Evolutionary conservation across 2,329 filamentous ascomycete genomes (phyloP).

Genomic region (Phialocephala subalpina): DNA sequence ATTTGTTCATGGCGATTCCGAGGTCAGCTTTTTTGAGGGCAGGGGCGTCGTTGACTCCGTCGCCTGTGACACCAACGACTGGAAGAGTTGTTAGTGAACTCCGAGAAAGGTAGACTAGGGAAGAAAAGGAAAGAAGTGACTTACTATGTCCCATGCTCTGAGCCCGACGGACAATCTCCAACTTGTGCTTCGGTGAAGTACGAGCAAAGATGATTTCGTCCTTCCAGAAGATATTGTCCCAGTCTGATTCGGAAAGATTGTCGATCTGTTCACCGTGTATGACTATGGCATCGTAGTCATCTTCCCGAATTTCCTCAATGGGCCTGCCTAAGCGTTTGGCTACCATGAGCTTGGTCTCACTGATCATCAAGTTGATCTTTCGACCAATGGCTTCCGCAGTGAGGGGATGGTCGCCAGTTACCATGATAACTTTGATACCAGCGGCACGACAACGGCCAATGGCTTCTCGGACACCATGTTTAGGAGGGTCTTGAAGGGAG

Average conservation of each 20-base stretch:
- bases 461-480: slow-evolving; percentile 69
- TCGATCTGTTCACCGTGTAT: slow-evolving; percentile 34
- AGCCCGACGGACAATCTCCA: slow-evolving; percentile 51
- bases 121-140: neutral
- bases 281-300: slow-evolving; percentile 25
- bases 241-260: slow-evolving; percentile 46
- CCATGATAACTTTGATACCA: slow-evolving; percentile 73
- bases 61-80: slow-evolving; percentile 70
- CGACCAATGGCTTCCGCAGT: slow-evolving; percentile 73
- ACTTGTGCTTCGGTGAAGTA: slow-evolving; percentile 52
- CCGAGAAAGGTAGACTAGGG: too few species aligned
- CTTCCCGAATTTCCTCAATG: slow-evolving; percentile 44
- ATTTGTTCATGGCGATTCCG: slow-evolving; percentile 75
- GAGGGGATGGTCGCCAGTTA: slow-evolving; percentile 73
- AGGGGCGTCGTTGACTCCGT: slow-evolving; percentile 79
- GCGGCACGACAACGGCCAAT: slow-evolving; percentile 66
- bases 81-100: neutral
- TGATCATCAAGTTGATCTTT: slow-evolving; percentile 59
- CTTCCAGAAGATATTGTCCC: slow-evolving; percentile 56
- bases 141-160: slow-evolving; percentile 40
- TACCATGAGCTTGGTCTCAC: slow-evolving; percentile 48
- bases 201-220: slow-evolving; percentile 57
- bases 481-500: slow-evolving; percentile 66
- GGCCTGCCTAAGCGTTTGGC: slow-evolving; percentile 17
- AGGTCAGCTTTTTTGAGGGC: slow-evolving; percentile 77